Percentiles rank a stretch among this genome's conserved stretches.
Evolutionary conservation across 352 stramenopile species (phyloP).

Genomic region (Phytophthora pini): DNA sequence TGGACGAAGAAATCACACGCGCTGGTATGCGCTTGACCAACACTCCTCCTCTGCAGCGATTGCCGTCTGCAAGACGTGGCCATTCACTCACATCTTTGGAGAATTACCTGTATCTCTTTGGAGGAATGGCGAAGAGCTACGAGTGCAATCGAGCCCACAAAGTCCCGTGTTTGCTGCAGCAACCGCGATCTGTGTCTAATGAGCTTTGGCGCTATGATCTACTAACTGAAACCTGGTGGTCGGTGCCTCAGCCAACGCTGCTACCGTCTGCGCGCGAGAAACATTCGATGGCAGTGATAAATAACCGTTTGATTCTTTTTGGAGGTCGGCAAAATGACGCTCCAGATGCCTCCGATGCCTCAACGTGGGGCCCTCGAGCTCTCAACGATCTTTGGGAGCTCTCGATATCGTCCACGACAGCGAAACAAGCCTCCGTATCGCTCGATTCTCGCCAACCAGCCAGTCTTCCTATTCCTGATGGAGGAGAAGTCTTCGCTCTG

Average conservation of each 20-base stretch:
- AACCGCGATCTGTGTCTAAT: constrained; percentile 49
- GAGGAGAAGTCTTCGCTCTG: constrained; percentile 54
- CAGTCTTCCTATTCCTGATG: constrained; percentile 52
- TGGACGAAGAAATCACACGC: constrained; percentile 42
- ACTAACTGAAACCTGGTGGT: constrained; percentile 56
- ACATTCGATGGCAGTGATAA: constrained; percentile 60
- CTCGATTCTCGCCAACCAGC: constrained; percentile 48
- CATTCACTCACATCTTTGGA: constrained; percentile 63
- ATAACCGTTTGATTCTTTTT: constrained; percentile 62
- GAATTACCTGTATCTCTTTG: constrained; percentile 70
- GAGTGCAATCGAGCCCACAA: constrained; percentile 59
- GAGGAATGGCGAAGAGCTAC: constrained; percentile 64
- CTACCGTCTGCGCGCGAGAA: constrained; percentile 57
- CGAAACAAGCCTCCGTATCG: constrained; percentile 31
- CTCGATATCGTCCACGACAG: constrained; percentile 52
- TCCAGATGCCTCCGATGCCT: constrained; percentile 20
- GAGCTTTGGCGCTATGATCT: constrained; percentile 78
- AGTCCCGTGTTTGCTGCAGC: constrained; percentile 40
- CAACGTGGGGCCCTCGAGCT: constrained; percentile 34
- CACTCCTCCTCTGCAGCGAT: constrained; percentile 31
- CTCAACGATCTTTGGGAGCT: constrained; percentile 76
- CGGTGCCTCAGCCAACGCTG: constrained; percentile 27
- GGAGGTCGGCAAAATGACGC: constrained; percentile 47
- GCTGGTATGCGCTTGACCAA: constrained; percentile 43
- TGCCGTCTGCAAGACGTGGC: constrained; percentile 65